Base-by-base conservation (phyloP, 1,139 yeast species). In the Sugiyamaella japonica region DNA sequence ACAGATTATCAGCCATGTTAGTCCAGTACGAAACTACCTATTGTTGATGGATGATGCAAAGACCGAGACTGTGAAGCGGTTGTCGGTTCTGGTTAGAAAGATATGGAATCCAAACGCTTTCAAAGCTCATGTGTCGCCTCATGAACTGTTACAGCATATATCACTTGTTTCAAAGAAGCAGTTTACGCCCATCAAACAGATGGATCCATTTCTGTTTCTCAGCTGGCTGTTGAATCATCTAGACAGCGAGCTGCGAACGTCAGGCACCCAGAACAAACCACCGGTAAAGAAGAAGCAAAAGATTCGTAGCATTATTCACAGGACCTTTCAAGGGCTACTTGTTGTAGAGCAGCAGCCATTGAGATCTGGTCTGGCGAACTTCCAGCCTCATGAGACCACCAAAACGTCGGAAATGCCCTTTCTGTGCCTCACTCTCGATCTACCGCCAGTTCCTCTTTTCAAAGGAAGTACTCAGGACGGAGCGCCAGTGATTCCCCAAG, bases 41-140 rank as follows among this genome's bases (percentile, higher is more conserved):
- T 63, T 87, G 43, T 59, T 74, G 6, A 60, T 70, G 3, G 59
- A 16, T 38, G 59, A 16, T 38, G 39, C 39, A 16, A 53, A 58
- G 7, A 52, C 69, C 7, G 73, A 71, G 29, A 55, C 67, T 15
- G 63, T 61, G 54, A 50, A 25, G 52, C 67, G 75, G 57, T 67
- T 82, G 46, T 72, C 80, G 1, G 59, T 76, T n/a, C 67, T 86
- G 28, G 63, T 80, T 0, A 75, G 85, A 55, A 84, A 83, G 58
- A 51, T 85, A 5, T 88, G 93, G 93, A 85, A 85, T 5, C 73
- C 78, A 1, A 70, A 72, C 43, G 72, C 86, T 23, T 83, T 82
- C 66, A 79, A 79, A 57, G 69, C 76, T 2, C 89, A 85, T 64
- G 75, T 86, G 1, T 83, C 93, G 0, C 86, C 90, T 0, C 86